Evolutionary conservation across 352 stramenopile genomes (phyloP), one percentile per base, ranked within the genome.

Genomic region (Pythium folliculosum): DNA sequence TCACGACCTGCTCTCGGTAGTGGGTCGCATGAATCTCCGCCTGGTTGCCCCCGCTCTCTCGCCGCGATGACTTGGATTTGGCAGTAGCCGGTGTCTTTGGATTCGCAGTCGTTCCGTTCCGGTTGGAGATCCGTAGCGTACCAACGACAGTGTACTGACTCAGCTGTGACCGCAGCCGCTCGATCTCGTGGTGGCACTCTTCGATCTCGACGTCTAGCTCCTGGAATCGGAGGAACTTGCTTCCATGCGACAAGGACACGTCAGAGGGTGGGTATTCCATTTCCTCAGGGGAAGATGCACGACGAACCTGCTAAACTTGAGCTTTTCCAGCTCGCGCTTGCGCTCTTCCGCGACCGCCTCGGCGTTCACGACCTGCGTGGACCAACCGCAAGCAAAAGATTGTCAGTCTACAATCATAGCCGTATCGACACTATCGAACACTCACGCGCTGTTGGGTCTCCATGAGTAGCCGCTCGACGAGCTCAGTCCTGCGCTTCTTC

Each of bases 141-240:
- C 80, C 80, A 1, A 81, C 69, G 51, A 90, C 22, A 0, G 47
- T 30, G 54, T 67, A 70, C 43, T 62, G 69, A 23, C 63, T 71
- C 45, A 80, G 48, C 52, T 81, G 64, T 5, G 55, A 57, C 30
- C 76, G 69, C 27, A 91, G 65, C 5, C 76, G 76, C 49, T 84
- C 69, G 27, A 91, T 86, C 60, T 91, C 83, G 10, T 23, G 38
- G 37, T 82, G 70, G 32, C 78, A 86, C 54, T 91, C 83, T 38
- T 89, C 79, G 23, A 89, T 73, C 45, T 91, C 79, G 35, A 81
- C 50, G 38, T 90, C 79, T 6, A 89, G 61, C 50, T 91, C 83
- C 60, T 89, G 83, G 40, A 80, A 83, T 3, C 80, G 81, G 61
- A 91, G 75, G 60, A 90, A 91, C 60, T 91, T 91, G 54, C 81